These are phyloP conservation scores for Coleophoma eucalyptorum DNA, from an alignment of 2,329 filamentous ascomycete genomes.

Conservation along the genomic window DNA sequence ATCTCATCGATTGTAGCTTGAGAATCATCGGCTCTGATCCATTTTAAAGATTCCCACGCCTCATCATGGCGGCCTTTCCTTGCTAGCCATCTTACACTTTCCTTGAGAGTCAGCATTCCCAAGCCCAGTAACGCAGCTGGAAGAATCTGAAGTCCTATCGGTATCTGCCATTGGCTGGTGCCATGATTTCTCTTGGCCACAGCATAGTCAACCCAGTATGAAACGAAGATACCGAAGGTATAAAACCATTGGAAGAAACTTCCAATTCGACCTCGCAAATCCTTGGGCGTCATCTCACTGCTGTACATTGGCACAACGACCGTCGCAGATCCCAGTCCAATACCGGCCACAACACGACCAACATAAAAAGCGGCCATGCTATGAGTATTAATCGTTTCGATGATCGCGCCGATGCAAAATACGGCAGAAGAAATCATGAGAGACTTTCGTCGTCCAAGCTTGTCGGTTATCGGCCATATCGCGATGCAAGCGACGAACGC, in stretches of 20 bases:
- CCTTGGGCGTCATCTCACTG: conserved; percentile 38
- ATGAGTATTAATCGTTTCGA: conserved; percentile 43
- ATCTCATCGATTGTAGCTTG: conserved; percentile 33
- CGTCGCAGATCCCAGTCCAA: conserved; percentile 41
- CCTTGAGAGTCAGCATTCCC: conserved; percentile 44
- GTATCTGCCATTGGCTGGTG: conserved; percentile 46
- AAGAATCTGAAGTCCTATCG: conserved; percentile 37
- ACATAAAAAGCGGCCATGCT: conserved; percentile 40
- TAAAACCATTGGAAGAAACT: conserved; percentile 34
- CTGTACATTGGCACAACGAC: conserved; percentile 39
- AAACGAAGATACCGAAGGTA: conserved; percentile 29
- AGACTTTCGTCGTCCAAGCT: conserved; percentile 37
- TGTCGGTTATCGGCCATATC: conserved; percentile 44
- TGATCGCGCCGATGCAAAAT: conserved; percentile 33
- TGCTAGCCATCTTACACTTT: conserved; percentile 46
- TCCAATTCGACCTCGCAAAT: conserved; percentile 32
- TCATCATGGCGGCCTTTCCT: conserved; percentile 40
- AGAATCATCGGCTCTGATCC: conserved; percentile 44
- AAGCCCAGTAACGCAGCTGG: conserved; percentile 41
- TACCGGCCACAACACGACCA: conserved; percentile 41
- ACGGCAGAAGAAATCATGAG: conserved; percentile 39
- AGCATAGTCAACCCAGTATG: conserved; percentile 42
- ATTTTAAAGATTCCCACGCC: conserved; percentile 42
- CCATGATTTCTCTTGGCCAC: conserved; percentile 34
- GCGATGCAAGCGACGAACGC: conserved; percentile 46